phyloP scores from a whole-genome alignment of 352 stramenopile species.

The Halophytophthora polymorphica region DNA sequence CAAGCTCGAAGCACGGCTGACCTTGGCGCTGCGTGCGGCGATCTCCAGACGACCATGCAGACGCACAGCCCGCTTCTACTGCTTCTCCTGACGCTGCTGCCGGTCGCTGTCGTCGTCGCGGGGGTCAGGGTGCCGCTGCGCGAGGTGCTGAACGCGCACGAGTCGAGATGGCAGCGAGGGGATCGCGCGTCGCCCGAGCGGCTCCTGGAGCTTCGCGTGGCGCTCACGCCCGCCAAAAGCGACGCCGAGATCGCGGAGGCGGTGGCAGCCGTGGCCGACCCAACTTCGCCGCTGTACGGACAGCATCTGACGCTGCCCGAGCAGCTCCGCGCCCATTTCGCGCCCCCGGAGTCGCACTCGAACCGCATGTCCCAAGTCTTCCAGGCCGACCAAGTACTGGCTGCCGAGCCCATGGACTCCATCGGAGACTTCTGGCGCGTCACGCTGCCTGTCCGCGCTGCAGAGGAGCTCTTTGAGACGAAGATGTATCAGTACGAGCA shows the following conservation, averaged over 20 bases:
- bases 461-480: constrained; percentile 54
- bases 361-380: constrained; percentile 12
- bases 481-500: constrained; percentile 51
- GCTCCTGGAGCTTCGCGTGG: constrained; percentile 35
- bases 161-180: constrained; percentile 22
- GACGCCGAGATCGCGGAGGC: constrained; percentile 35
- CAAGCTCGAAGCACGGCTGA: too few relatives aligned
- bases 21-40: too few relatives aligned
- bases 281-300: constrained; percentile 45
- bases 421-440: constrained; percentile 50
- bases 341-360: constrained; percentile 19
- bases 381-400: constrained; percentile 9
- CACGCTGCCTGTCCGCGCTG: constrained; percentile 31
- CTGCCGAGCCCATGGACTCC: constrained; percentile 9
- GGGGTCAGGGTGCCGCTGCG: constrained; percentile 1
- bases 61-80: constrained; percentile 1
- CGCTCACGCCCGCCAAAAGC: constrained; percentile 27
- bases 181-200: constrained; percentile 22
- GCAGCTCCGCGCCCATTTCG: constrained; percentile 39
- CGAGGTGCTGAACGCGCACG: constrained; percentile 16
- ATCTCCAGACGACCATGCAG: too few relatives aligned
- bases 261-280: constrained; percentile 43
- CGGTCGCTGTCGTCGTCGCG: constrained; percentile 2
- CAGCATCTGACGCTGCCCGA: constrained; percentile 31
- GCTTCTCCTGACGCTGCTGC: constrained; percentile 5